These are phyloP conservation scores for Erysiphe pulchra DNA, from an alignment of 2,329 filamentous ascomycete species.

Conservation along the genomic window DNA sequence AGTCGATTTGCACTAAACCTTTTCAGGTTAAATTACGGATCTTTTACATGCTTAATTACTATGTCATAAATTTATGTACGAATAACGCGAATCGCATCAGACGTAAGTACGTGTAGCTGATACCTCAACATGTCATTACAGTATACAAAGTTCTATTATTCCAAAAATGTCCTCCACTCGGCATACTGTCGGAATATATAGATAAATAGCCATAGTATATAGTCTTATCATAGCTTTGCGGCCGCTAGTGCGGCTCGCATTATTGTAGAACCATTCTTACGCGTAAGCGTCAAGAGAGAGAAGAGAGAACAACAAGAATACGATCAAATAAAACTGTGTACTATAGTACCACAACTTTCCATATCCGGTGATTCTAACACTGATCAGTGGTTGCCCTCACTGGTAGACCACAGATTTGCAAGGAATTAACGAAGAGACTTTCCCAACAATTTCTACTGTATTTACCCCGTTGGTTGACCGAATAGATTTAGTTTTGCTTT, in stretches of 20 bases:
- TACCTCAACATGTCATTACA: too few relatives aligned
- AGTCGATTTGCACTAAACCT: too few relatives aligned
- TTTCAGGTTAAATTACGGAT: too few relatives aligned
- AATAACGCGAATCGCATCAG: too few relatives aligned
- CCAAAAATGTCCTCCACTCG: too few relatives aligned
- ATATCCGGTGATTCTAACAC: background rate
- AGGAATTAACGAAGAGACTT: background rate
- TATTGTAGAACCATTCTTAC: background rate
- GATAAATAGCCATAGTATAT: too few relatives aligned
- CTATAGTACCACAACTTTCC: background rate
- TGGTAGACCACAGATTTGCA: background rate
- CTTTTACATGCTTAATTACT: too few relatives aligned
- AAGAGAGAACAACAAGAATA: conserved; percentile 4
- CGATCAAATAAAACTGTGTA: background rate
- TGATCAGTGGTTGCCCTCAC: too few relatives aligned
- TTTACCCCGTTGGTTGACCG: background rate
- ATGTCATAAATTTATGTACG: too few relatives aligned
- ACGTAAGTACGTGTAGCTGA: too few relatives aligned
- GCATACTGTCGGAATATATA: too few relatives aligned
- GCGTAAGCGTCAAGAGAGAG: background rate
- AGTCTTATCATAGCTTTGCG: background rate
- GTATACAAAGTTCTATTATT: too few relatives aligned
- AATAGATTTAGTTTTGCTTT: background rate
- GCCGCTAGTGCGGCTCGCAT: background rate
- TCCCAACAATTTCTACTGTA: background rate